Conservation (phyloP, 1,139 yeast species). For the Pneumocystis murina region DNA sequence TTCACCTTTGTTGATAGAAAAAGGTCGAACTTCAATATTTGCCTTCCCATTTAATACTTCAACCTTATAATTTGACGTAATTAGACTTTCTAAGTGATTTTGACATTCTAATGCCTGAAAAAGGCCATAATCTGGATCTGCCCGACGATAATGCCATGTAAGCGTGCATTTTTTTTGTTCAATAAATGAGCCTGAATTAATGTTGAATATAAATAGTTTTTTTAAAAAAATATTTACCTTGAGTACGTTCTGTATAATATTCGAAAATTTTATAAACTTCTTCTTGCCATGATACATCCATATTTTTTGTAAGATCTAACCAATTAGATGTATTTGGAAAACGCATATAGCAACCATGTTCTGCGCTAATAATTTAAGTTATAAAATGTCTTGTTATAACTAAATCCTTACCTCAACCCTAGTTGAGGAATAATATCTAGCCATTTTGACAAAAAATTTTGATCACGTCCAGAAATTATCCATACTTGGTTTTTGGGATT, state of each 20-base stretch:
- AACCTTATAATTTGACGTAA: conserved; percentile 58
- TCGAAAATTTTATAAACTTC: conserved; percentile 61
- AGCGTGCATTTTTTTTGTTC: conserved; percentile 86
- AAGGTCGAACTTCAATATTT: conserved; percentile 88
- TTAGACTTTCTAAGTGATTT: conserved; percentile 43
- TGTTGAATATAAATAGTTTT: neutral
- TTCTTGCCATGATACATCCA: conserved; percentile 90
- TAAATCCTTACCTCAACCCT: conserved; percentile 36
- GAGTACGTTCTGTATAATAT: conserved; percentile 70
- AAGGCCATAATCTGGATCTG: conserved; percentile 83
- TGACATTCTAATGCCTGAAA: conserved; percentile 70
- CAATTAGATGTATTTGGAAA: conserved; percentile 48
- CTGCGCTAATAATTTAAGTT: conserved; percentile 39
- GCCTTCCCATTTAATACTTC: conserved; percentile 98
- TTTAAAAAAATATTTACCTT: conserved; percentile 27
- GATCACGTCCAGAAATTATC: conserved; percentile 95
- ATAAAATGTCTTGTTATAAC: neutral
- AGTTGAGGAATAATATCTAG: conserved; percentile 47
- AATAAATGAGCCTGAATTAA: conserved; percentile 39
- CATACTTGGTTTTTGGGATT: conserved; percentile 82
- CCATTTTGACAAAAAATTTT: conserved; percentile 77
- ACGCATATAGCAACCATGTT: conserved; percentile 91
- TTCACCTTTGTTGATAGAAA: conserved; percentile 89
- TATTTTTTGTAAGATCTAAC: conserved; percentile 67
- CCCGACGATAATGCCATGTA: conserved; percentile 94